Conservation (phyloP, 495 filamentous ascomycete genomes). For the Aspergillus nanangensis region DNA sequence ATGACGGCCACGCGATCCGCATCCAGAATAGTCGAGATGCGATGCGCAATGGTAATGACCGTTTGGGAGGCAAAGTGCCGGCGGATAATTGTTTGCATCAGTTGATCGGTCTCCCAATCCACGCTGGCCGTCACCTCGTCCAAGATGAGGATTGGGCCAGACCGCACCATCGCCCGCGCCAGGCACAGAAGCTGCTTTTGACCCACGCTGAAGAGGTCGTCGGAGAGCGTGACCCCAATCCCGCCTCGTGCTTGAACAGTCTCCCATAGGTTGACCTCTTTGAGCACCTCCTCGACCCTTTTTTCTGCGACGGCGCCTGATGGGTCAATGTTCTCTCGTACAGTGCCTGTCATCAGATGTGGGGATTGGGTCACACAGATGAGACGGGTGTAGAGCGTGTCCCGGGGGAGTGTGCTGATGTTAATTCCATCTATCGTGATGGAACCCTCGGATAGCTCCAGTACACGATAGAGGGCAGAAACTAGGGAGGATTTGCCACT, state of each 20-base stretch:
- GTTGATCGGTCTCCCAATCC: neutral
- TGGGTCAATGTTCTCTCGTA: neutral
- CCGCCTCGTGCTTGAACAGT: neutral
- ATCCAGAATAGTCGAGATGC: neutral
- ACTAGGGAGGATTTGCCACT: conserved; percentile 41
- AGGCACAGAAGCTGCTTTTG: conserved; percentile 2
- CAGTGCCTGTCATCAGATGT: conserved; percentile 13
- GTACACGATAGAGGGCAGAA: conserved; percentile 22
- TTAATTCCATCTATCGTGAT: conserved; percentile 32
- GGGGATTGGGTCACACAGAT: conserved; percentile 45
- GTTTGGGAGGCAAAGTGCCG: neutral
- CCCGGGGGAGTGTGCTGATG: conserved; percentile 25
- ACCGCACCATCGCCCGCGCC: neutral
- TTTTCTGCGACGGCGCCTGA: neutral
- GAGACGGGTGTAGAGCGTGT: conserved; percentile 24
- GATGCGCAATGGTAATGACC: conserved; percentile 1
- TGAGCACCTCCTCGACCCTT: neutral
- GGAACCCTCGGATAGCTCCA: conserved; percentile 12
- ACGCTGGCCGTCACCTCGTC: conserved; percentile 2
- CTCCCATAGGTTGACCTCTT: neutral
- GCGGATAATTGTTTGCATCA: neutral
- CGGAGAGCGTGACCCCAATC: neutral
- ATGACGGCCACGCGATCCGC: conserved; percentile 1
- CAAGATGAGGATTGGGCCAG: neutral
- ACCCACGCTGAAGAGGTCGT: neutral